Base-by-base conservation (phyloP, 1,284 basidiomycete genomes). In the Ganoderma lingzhi region DNA sequence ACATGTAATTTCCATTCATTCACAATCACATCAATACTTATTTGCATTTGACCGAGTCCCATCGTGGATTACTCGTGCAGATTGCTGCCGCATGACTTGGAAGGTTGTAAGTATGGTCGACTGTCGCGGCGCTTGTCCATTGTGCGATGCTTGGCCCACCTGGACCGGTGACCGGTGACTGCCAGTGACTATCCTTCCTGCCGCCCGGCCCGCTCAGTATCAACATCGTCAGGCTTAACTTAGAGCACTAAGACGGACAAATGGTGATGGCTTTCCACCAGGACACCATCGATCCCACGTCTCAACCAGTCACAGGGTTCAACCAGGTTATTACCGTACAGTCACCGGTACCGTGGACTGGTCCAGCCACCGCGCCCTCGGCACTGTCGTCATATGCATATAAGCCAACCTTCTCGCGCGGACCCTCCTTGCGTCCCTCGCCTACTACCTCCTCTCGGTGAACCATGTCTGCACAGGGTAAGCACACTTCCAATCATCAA, bases 391-490 rank as follows among this genome's bases (percentile, higher is more conserved):
- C 48, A 51, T 51, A 56, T 32, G 23, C 44, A 41, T 66, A 66
- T 66, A 66, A 64, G 39, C 60, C 53, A 56, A 30, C 53, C 30
- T 56, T 56, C 53, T 56, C 30, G 30, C 53, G 2, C 30, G 17
- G 14, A 56, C 5, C 30, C 53, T 17, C 53, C 15, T 56, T 10
- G 53, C 35, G 37, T 23, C 3, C 37, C 17, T 59, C n/a, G 37
- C 53, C 63, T 28, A 30, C 39, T 3, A 63, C 51, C 61, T n/a
- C 51, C 32, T 30, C 32, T 30, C 17, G 15, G 62, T 44, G 15
- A 51, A 56, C 55, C 39, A 76, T 77, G 75, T 76, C 76, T 60
- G 66, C 76, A 51, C 74, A 75, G 64, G 72, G 77, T 77, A 61
- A 71, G 74, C 65, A 23, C 23, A 0, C 42, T 6, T 1, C 14